Base-by-base conservation (phyloP, 2,329 filamentous ascomycete genomes). In the Colletotrichum chrysophilum region DNA sequence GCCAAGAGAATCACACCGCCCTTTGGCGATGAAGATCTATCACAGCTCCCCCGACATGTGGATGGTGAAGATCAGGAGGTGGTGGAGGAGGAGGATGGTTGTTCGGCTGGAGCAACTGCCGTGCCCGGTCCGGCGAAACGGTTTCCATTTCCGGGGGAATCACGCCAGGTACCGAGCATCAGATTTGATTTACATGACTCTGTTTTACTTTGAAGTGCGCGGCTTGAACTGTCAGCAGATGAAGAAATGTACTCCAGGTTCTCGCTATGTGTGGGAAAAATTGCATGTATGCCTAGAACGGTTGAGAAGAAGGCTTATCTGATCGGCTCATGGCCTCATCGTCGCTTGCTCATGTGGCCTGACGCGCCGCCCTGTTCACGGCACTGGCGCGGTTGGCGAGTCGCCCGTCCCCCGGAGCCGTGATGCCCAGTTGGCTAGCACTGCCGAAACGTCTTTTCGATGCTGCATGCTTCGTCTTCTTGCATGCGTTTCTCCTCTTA, bases 101-200 rank as follows among this genome's bases (percentile, higher is more conserved):
- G 61, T 16, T 30, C 14, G 58, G 28, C 26, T n/a, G 58, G 18
- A 21, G 28, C 24, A 30, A 30, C 32, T 26, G 52, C 66, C 30
- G 36, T 28, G 58, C 12, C n/a, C 67, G 67, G 32, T n/a, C 26
- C 60, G 26, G 21, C 71, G 71, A 74, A 74, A 74, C 67, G 71
- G 71, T 61, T 74, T 66, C 67, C 71, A n/a, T 71, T 28, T 16
- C 56, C 71, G 60, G 66, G 34, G 58, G 30, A 18, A 48, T 48
- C 14, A 43, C 10, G 43, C 34, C 18, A 32, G n/a, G 30, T 18
- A 28, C 24, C 18, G 38, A 26, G 36, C 32, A 21, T 16, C 55
- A 16, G 16, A 61, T 21, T 30, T 61, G 26, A n/a, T 61, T 32
- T 61, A n/a, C 28, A n/a, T 64, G 21, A n/a, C 34, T 64, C 34